These are phyloP conservation scores for Cercophora newfieldiana DNA, from an alignment of 495 filamentous ascomycete genomes.

Conservation along the genomic window DNA sequence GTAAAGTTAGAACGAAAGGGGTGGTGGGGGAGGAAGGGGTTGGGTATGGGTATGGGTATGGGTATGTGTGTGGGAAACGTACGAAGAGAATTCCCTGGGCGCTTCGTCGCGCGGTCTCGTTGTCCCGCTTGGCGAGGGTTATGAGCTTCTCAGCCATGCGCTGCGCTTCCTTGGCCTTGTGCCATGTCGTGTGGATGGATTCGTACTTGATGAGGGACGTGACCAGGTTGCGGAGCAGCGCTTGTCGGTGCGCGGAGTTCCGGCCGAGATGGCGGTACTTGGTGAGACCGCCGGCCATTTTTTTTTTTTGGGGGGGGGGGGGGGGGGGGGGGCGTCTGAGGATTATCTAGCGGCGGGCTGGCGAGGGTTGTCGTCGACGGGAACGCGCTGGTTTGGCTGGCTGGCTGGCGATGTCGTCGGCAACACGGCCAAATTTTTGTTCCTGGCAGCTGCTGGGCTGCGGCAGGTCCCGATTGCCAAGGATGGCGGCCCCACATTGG, in stretches of 20 bases:
- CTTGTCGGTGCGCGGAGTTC: slow-evolving; percentile 80
- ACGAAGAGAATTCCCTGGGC: slow-evolving; percentile 82
- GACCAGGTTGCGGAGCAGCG: slow-evolving; percentile 92
- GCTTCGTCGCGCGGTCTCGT: slow-evolving; percentile 65
- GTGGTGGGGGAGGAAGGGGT: background rate
- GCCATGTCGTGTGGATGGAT: slow-evolving; percentile 89
- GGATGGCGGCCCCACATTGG: background rate
- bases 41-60: background rate
- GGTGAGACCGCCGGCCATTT: slow-evolving; percentile 80
- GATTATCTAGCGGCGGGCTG: background rate
- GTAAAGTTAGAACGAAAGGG: background rate
- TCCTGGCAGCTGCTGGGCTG: background rate
- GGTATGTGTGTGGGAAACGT: slow-evolving; percentile 37
- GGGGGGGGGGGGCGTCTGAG: slow-evolving; percentile 19
- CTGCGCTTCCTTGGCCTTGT: slow-evolving; percentile 96
- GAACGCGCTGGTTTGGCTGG: background rate
- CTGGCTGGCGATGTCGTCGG: background rate
- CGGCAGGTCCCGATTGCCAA: slow-evolving; percentile 1
- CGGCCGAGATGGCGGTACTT: slow-evolving; percentile 88
- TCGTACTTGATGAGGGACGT: slow-evolving; percentile 94
- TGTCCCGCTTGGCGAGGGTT: slow-evolving; percentile 88
- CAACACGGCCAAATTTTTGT: slow-evolving; percentile 1
- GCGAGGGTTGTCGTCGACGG: background rate
- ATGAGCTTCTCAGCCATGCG: slow-evolving; percentile 89
- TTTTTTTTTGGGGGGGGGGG: slow-evolving; percentile 7